These are phyloP conservation scores for Calonectria honghensis DNA, from an alignment of 2,329 filamentous ascomycete genomes.

Conservation along the genomic window DNA sequence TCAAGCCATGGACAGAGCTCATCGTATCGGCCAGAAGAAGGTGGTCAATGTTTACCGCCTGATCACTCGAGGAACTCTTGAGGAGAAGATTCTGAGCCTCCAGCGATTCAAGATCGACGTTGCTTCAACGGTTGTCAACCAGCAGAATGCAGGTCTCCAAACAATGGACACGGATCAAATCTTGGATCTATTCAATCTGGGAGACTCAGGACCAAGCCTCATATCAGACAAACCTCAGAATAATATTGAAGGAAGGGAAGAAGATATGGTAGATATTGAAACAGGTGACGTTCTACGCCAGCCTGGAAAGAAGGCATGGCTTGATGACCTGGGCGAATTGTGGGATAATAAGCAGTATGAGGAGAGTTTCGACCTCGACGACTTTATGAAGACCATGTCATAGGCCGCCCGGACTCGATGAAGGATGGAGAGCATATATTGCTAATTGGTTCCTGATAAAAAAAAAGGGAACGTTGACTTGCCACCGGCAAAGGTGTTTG, in stretches of 20 bases:
- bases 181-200: constrained; percentile 94
- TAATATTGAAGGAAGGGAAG: constrained; percentile 78
- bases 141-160: constrained; percentile 94
- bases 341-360: constrained; percentile 99
- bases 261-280: constrained; percentile 94
- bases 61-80: constrained; percentile 94
- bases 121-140: constrained; percentile 97
- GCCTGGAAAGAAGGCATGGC: constrained; percentile 96
- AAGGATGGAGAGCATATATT: constrained; percentile 31
- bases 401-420: constrained; percentile 52
- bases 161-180: constrained; percentile 99
- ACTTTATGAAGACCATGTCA: constrained; percentile 96
- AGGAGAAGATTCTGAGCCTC: constrained; percentile 98
- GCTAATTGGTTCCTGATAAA: constrained; percentile 35
- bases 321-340: constrained; percentile 95
- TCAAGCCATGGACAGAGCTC: constrained; percentile 98
- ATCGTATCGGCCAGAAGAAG: constrained; percentile 99
- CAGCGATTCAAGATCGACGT: constrained; percentile 99
- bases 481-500: constrained; percentile 49
- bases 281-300: constrained; percentile 94
- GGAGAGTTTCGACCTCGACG: constrained; percentile 97
- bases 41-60: constrained; percentile 99
- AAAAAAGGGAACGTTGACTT: constrained; percentile 33
- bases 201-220: constrained; percentile 82
- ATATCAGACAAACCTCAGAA: constrained; percentile 77